phyloP scores from a whole-genome alignment of 176 grass and related monocot species.

The Zea mays region Zm-B73-REFERENCE-NAM-5.0 NC_050105.1:4431501-4432000 shows the following conservation, averaged over 20 bases:
- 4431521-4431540: slow-evolving; percentile 42
- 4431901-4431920: slow-evolving; percentile 80
- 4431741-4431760: not conserved
- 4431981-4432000: not conserved
- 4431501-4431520: slow-evolving; percentile 47
- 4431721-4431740: not conserved
- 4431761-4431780: not conserved
- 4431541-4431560: slow-evolving; percentile 40
- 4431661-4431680: not conserved
- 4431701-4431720: not conserved
- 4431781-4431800: not conserved
- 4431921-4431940: slow-evolving; percentile 72
- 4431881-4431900: slow-evolving; percentile 50
- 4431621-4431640: not conserved
- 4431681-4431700: not conserved
- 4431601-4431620: not conserved
- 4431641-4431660: not conserved
- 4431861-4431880: slow-evolving; percentile 67
- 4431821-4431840: slow-evolving; percentile 49
- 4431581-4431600: not conserved
- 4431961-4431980: slow-evolving; percentile 35
- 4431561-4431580: slow-evolving; percentile 54
- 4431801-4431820: not conserved
- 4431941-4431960: slow-evolving; percentile 59
- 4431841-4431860: slow-evolving; percentile 59